phyloP scores from a whole-genome alignment of 2,329 filamentous ascomycete species.

The Phialophora tarda region DNA sequence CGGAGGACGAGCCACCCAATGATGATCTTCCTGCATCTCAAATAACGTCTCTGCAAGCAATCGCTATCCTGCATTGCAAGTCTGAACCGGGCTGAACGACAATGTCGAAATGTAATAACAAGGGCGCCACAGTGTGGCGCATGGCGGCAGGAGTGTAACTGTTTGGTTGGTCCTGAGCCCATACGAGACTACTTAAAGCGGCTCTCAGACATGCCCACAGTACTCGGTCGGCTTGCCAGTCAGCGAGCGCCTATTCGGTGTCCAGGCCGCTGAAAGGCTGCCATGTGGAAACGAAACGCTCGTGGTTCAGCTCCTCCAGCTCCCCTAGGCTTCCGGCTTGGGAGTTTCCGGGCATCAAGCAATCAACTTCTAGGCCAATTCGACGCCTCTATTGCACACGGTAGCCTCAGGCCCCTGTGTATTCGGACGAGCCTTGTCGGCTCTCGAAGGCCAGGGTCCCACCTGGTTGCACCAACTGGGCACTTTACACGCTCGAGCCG shows the following conservation, averaged over 20 bases:
- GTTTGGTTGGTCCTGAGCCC: slow-evolving; percentile 7
- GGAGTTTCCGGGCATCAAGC: slow-evolving; percentile 9
- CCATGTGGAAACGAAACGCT: slow-evolving; percentile 18
- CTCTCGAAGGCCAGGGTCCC: neutral
- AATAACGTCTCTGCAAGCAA: neutral
- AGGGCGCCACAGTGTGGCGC: slow-evolving; percentile 28
- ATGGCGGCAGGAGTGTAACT: neutral
- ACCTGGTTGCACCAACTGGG: neutral
- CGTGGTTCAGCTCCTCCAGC: slow-evolving; percentile 16
- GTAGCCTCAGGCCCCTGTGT: neutral
- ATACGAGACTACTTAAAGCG: slow-evolving; percentile 12
- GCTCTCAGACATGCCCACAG: slow-evolving; percentile 3
- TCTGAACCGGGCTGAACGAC: neutral
- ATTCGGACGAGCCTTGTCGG: neutral
- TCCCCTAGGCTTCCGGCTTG: slow-evolving; percentile 2
- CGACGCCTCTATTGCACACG: neutral
- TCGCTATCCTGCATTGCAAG: neutral
- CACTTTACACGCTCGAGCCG: slow-evolving; percentile 2
- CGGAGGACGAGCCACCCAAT: neutral
- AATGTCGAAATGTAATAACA: neutral
- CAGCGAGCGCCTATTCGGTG: slow-evolving; percentile 6
- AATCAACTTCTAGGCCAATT: slow-evolving; percentile 1
- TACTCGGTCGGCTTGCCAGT: neutral
- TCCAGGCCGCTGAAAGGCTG: slow-evolving; percentile 3
- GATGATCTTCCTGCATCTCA: neutral